Base-by-base conservation (phyloP, 495 filamentous ascomycete genomes). In the Talaromyces wortmannii region DNA sequence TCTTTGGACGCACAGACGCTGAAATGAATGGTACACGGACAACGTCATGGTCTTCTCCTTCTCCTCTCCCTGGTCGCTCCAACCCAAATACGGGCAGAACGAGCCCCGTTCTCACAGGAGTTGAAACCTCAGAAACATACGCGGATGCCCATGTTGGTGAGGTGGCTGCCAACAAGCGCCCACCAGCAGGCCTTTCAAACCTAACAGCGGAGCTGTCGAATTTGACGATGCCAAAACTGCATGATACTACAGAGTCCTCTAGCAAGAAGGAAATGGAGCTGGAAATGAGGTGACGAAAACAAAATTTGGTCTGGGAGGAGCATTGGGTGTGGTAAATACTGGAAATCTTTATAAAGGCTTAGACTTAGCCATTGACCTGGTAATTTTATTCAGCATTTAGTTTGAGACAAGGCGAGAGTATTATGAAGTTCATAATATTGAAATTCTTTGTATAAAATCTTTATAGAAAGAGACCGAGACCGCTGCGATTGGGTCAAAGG, bases 21-120 rank as follows among this genome's bases (percentile, higher is more conserved):
- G 95, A 99, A 62, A 99, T 99, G 95, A 99, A 99, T 66, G 84
- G 84, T 1, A 76, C 78, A 15, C 65, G 67, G 23, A 23, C 23
- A 48, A 49, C 56, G 10, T 57, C 62, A 36, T 55, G 57, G n/a
- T 43, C 60, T 13, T 55, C 62, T 1, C 53, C 46, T 12, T 12
- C 55, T 16, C 23, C 49, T 32, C 44, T 48, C 17, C 59, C 61
- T 17, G 45, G 55, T n/a, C 55, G 55, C 18, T 48, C 52, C 23
- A 51, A 48, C 15, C 59, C 61, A 16, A 52, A 55, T 11, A 56
- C 56, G 32, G 55, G 59, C 23, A 55, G 61, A 36, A 50, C 64
- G 3, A 53, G 40, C 32, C 67, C 73, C 0, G 71, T 82, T 12
- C 51, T 80, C 33, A 74, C 72, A 3, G 77, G 76, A 1, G 64